Conservation (phyloP, 2,329 filamentous ascomycete genomes). For the Neospermospora avenae region DNA sequence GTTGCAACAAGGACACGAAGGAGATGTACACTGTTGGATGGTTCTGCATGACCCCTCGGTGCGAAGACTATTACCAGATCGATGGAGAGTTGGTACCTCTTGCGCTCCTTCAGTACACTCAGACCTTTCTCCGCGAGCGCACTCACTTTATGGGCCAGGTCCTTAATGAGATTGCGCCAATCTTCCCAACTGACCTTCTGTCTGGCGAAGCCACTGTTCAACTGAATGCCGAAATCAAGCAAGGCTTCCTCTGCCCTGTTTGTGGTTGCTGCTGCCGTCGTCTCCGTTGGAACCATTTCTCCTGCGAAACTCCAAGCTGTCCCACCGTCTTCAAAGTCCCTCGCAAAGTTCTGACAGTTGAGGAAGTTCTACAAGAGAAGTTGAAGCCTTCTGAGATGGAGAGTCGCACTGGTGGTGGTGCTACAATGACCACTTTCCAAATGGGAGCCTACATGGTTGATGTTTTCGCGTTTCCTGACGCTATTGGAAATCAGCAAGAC, state of each 20-base stretch:
- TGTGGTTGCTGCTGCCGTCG: constrained; percentile 62
- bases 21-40: constrained; percentile 46
- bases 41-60: constrained; percentile 55
- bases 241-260: constrained; percentile 62
- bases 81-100: constrained; percentile 21
- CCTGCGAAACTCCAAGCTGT: constrained; percentile 52
- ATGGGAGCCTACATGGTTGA: constrained; percentile 32
- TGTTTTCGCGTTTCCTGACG: constrained; percentile 46
- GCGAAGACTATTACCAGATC: constrained; percentile 48
- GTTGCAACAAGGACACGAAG: constrained; percentile 41
- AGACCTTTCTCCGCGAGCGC: constrained; percentile 54
- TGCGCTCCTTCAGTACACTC: constrained; percentile 43
- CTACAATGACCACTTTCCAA: constrained; percentile 8
- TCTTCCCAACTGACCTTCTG: constrained; percentile 34
- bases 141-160: constrained; percentile 39
- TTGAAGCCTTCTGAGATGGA: neutral
- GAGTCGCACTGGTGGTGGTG: neutral
- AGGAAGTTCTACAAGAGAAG: constrained; percentile 11
- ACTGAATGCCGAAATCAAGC: constrained; percentile 50
- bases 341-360: constrained; percentile 10
- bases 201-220: constrained; percentile 37
- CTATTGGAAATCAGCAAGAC: constrained; percentile 41
- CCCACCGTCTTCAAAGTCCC: constrained; percentile 39
- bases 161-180: constrained; percentile 39
- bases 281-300: constrained; percentile 59